Evolutionary conservation across 2,329 filamentous ascomycete genomes (phyloP).

Genomic region (Fusarium circinatum): DNA sequence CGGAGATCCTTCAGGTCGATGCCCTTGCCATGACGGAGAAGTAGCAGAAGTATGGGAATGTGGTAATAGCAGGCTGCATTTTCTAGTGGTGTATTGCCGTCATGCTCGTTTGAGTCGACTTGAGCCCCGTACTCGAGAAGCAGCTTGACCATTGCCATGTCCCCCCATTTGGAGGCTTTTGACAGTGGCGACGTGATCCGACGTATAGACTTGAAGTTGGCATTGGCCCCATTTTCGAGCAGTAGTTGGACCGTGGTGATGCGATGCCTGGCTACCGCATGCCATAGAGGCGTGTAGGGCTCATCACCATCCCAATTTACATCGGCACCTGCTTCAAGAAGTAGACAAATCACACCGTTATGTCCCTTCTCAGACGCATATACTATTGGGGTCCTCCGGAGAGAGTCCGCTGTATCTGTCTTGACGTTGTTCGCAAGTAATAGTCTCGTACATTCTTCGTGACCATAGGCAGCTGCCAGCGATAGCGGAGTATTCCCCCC

Average conservation of each 20-base stretch:
- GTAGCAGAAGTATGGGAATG: not conserved
- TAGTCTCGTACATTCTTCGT: not conserved
- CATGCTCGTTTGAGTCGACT: not conserved
- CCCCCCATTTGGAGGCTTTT: accelerated
- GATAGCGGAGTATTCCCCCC: not conserved
- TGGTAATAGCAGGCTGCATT: accelerated
- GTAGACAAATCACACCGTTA: not conserved
- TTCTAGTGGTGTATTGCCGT: not conserved
- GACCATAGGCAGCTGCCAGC: not conserved
- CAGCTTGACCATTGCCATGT: not conserved
- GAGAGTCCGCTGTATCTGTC: accelerated
- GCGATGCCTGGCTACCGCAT: not conserved
- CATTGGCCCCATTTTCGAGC: not conserved
- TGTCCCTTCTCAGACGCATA: not conserved
- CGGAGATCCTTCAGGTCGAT: not conserved
- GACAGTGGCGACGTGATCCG: not conserved
- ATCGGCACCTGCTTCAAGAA: not conserved
- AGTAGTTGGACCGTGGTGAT: not conserved
- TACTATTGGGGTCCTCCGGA: accelerated
- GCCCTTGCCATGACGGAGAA: not conserved
- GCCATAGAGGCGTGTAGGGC: accelerated
- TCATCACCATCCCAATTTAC: not conserved
- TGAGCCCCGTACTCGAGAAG: not conserved
- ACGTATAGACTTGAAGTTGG: not conserved
- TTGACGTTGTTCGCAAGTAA: not conserved